phyloP scores from a whole-genome alignment of 1,139 yeast species.

The Chernovozyma sophiae-reginae region DNA sequence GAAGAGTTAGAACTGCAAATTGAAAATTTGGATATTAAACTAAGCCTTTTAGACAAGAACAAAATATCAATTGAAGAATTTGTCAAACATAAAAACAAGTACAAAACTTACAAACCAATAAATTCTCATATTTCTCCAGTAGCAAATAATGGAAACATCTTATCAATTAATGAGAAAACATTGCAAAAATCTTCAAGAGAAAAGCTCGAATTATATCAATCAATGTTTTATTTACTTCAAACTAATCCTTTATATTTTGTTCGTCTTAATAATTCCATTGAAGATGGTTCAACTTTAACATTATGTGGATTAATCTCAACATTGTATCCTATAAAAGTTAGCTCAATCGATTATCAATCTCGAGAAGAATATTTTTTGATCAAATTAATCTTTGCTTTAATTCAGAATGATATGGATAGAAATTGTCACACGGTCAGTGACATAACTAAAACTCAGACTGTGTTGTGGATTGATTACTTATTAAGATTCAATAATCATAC shows the following conservation, averaged over 20 bases:
- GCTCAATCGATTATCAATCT: conserved; percentile 29
- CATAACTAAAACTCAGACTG: conserved; percentile 28
- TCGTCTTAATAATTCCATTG: conserved; percentile 40
- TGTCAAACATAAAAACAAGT: conserved; percentile 49
- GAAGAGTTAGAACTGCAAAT: conserved; percentile 70
- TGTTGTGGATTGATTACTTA: conserved; percentile 51
- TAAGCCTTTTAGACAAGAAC: conserved; percentile 72
- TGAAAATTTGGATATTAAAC: conserved; percentile 77
- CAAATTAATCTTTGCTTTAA: conserved; percentile 52
- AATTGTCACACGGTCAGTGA: conserved; percentile 29
- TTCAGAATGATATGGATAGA: conserved; percentile 41
- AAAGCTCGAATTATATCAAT: conserved; percentile 63
- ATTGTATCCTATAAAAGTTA: conserved; percentile 41
- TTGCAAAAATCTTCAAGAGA: conserved; percentile 36
- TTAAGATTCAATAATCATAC: conserved; percentile 54
- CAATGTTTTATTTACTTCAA: conserved; percentile 76
- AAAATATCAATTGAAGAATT: conserved; percentile 78
- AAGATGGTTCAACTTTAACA: conserved; percentile 22
- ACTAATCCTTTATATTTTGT: conserved; percentile 77
- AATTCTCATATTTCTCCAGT: not conserved
- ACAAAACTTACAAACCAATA: conserved; percentile 18
- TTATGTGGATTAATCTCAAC: conserved; percentile 47
- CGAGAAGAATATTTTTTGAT: conserved; percentile 77
- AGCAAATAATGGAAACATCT: not conserved
- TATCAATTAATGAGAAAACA: conserved; percentile 8